These are phyloP conservation scores for Flueggea neowawraea DNA, from an alignment of 441 rosid genomes.

Conservation along the genomic window DNA sequence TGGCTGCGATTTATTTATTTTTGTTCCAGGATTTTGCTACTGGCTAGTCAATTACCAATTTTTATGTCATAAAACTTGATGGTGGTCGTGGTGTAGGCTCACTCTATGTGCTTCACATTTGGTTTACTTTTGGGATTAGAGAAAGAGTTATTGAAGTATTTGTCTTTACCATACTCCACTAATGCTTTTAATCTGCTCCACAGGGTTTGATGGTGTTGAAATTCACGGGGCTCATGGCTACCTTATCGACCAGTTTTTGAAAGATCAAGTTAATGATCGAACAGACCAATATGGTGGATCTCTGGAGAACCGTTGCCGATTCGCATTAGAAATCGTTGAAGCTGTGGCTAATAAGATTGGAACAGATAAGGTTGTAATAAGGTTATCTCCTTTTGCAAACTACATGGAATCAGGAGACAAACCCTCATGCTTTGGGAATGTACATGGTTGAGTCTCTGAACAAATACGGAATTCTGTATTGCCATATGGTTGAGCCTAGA, in stretches of 20 bases:
- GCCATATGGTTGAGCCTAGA: constrained; percentile 46
- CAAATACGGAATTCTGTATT: constrained; percentile 33
- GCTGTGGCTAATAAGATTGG: constrained; percentile 57
- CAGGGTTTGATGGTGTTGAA: constrained; percentile 86
- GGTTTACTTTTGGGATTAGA: no score
- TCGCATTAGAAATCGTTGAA: constrained; percentile 45
- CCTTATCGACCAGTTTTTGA: constrained; percentile 78
- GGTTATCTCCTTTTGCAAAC: constrained; percentile 69
- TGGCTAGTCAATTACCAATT: no score
- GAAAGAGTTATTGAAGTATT: no score
- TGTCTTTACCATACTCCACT: no score
- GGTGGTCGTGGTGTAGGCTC: no score
- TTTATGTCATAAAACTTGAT: no score
- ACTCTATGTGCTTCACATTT: no score
- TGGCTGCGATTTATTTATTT: no score
- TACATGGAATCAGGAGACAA: constrained; percentile 59
- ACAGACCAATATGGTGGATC: constrained; percentile 75
- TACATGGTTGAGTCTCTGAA: constrained; percentile 46
- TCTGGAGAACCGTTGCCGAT: constrained; percentile 57
- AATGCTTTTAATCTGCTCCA: not conserved
- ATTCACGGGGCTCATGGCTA: constrained; percentile 83
- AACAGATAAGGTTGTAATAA: constrained; percentile 50
- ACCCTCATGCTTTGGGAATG: constrained; percentile 57
- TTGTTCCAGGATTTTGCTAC: no score
- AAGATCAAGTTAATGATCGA: constrained; percentile 65